Base-by-base conservation (phyloP, 2,329 filamentous ascomycete genomes). In the Westerdykella sp. region DNA sequence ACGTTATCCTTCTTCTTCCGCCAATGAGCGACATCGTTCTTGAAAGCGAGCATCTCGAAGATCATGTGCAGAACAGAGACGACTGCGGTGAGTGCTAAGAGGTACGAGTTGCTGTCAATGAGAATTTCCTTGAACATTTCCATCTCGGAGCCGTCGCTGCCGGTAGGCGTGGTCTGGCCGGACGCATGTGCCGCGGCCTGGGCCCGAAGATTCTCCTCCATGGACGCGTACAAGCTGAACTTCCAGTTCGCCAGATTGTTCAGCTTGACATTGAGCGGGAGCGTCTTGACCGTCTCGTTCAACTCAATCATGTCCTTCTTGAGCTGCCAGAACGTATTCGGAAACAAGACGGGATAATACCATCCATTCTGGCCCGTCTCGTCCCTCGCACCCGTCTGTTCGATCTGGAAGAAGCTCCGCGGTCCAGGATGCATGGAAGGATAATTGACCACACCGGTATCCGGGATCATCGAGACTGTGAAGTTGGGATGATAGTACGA, bases 1-100 rank as follows among this genome's bases (percentile, higher is more conserved):
- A 98, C 86, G 46, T 95, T 93, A 72, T 97, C 94, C 76, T 98
- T 98, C 84, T 98, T 98, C 75, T 97, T 96, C 64, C 90, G 87
- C 81, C 93, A 98, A 70, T 98, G 93, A 39, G 89, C 76, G 65
- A 98, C 95, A 65, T 98, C 93, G 63, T 85, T 95, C 61, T 95
- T 95, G 73, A 98, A 98, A 1, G 93, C 93, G 28, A 98, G 79
- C 61, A 86, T 90, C 70, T 98, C 93, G 51, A 98, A 91, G 55
- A 98, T 74, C 78, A 95, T 89, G 71, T 98, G 93, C 32, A 93
- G 76, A 45, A 98, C 78, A 51, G 82, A 90, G 55, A 95, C 93
- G 7, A 94, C 68, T 21, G 81, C 81, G 1, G 93, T 98, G 25
- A 94, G 83, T 21, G 78, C 83, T 32, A 98, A 80, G 23, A 98